phyloP scores from a whole-genome alignment of 768 basidiomycete genomes.

The Agaricus blazei region DNA sequence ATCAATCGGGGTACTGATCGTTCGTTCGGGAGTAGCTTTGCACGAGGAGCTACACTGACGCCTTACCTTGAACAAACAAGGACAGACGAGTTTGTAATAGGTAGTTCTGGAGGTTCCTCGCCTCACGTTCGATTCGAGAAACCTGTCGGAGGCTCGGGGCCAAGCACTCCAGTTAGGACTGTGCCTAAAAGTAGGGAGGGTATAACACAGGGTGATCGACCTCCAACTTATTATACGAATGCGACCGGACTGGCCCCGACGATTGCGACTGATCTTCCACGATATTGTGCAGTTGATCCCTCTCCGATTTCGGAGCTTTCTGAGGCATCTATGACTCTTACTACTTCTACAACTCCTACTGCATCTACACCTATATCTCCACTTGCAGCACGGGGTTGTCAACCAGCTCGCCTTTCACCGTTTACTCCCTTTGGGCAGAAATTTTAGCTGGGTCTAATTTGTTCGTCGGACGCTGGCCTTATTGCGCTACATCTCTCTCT shows the following conservation, averaged over 20 bases:
- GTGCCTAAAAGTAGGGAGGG: background rate
- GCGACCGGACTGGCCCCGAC: background rate
- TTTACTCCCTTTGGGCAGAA: conserved; percentile 1
- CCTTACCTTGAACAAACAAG: background rate
- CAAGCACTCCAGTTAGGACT: background rate
- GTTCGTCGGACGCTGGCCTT: background rate
- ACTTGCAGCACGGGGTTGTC: background rate
- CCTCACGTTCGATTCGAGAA: background rate
- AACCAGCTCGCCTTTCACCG: background rate
- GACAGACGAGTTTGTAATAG: background rate
- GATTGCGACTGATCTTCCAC: conserved; percentile 2
- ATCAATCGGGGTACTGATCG: background rate
- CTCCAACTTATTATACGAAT: conserved; percentile 1
- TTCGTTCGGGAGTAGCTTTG: background rate
- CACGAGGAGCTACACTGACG: background rate
- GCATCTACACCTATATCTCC: background rate
- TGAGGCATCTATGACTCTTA: background rate
- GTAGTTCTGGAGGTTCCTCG: background rate
- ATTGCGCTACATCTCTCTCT: background rate
- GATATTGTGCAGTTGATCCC: background rate
- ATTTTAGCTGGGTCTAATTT: background rate
- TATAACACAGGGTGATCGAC: background rate
- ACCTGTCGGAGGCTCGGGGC: background rate
- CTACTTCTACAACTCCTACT: background rate
- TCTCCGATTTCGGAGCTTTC: conserved; percentile 5